Conservation (phyloP, 2,329 filamentous ascomycete species). For the Cryphonectria nitschkei region DNA sequence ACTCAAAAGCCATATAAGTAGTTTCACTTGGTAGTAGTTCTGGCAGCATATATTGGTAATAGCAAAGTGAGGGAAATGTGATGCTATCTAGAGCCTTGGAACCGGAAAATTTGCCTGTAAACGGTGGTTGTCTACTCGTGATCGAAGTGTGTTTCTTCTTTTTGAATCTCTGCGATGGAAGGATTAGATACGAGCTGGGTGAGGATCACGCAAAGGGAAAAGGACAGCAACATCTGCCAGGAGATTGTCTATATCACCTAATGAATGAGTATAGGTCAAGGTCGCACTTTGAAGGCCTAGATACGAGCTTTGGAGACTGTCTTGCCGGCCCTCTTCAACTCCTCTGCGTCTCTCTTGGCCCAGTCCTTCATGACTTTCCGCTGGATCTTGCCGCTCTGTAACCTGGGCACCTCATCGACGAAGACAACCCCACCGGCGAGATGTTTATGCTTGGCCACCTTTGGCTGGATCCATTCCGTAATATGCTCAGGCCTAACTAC, state of each 20-base stretch:
- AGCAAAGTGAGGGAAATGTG: not conserved
- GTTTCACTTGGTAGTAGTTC: not conserved
- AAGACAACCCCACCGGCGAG: conserved; percentile 57
- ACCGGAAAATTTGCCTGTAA: not conserved
- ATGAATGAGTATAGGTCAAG: too few species aligned
- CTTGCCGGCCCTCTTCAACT: conserved; percentile 31
- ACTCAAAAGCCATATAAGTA: not conserved
- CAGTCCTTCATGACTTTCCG: conserved; percentile 59
- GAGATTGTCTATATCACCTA: too few species aligned
- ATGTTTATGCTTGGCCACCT: conserved; percentile 56
- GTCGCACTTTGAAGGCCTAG: too few species aligned
- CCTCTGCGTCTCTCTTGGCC: conserved; percentile 55
- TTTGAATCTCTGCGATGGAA: too few species aligned
- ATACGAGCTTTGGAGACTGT: conserved; percentile 2
- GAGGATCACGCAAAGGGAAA: too few species aligned
- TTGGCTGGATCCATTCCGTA: conserved; percentile 48
- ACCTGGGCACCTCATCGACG: conserved; percentile 59
- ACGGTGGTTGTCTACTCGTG: too few species aligned
- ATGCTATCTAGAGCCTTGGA: not conserved
- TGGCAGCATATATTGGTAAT: too few species aligned
- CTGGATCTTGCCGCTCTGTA: conserved; percentile 62
- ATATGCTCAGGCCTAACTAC: conserved; percentile 57
- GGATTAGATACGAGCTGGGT: too few species aligned
- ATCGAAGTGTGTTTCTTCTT: too few species aligned
- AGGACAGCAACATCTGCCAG: too few species aligned